Evolutionary conservation across 2,329 filamentous ascomycete species (phyloP).

Genomic region (Zymoseptoria pseudotritici): DNA sequence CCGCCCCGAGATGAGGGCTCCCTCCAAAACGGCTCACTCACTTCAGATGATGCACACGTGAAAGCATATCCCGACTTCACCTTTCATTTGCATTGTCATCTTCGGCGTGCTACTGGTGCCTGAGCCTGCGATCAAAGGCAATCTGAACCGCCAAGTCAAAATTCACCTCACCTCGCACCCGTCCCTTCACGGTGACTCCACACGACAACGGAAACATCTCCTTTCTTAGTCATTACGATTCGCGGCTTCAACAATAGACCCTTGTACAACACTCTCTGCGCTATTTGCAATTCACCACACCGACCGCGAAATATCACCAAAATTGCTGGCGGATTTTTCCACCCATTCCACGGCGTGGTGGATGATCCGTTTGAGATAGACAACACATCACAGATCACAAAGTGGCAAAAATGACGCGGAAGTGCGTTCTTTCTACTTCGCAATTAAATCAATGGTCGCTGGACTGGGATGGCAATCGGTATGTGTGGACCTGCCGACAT

Average conservation of each 20-base stretch:
- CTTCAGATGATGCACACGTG: background rate
- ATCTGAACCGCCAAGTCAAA: background rate
- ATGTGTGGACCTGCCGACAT: background rate
- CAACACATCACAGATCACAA: too few relatives aligned
- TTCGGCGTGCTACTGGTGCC: background rate
- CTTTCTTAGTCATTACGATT: background rate
- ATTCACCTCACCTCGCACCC: background rate
- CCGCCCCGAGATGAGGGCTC: background rate
- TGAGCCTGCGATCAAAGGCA: background rate
- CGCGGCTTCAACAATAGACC: background rate
- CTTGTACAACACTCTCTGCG: background rate
- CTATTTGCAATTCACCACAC: background rate
- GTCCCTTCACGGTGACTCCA: too few relatives aligned
- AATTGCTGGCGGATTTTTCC: background rate
- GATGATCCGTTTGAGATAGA: too few relatives aligned
- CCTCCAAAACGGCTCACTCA: too few relatives aligned
- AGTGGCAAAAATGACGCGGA: slow-evolving; percentile 22
- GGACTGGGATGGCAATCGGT: slow-evolving; percentile 56
- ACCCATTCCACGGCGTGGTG: too few relatives aligned
- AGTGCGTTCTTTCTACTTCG: slow-evolving; percentile 37
- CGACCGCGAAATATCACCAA: background rate
- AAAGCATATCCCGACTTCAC: background rate
- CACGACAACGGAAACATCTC: too few relatives aligned
- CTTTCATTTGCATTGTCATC: background rate
- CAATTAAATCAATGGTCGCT: slow-evolving; percentile 43